Conservation (phyloP, 768 basidiomycete species). For the Auricularia sp. region DNA sequence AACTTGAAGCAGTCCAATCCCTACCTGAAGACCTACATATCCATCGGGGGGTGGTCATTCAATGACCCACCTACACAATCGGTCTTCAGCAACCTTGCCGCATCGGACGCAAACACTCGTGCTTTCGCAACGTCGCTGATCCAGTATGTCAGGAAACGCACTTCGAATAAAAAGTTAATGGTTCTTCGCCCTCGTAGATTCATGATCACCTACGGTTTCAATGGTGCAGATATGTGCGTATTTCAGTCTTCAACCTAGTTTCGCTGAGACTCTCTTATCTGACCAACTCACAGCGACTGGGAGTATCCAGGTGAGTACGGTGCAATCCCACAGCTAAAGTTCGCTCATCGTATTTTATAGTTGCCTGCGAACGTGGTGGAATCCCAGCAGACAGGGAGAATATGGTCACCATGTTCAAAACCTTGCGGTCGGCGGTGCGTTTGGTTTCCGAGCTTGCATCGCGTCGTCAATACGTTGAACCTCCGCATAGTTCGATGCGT, state of each 20-base stretch:
- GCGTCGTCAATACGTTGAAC: no score
- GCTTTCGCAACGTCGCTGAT: background rate
- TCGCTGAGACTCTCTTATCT: no score
- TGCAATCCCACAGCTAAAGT: no score
- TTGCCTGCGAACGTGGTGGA: conserved; percentile 7
- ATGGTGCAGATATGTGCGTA: background rate
- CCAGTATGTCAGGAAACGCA: background rate
- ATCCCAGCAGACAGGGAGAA: conserved; percentile 6
- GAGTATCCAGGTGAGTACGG: no score
- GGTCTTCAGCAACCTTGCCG: conserved; percentile 3
- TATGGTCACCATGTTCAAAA: background rate
- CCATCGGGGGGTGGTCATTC: conserved; percentile 8
- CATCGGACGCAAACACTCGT: background rate
- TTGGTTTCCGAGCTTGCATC: no score
- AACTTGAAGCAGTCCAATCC: conserved; percentile 3
- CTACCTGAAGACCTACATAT: conserved; percentile 2
- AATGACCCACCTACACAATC: conserved; percentile 4
- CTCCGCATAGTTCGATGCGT: no score
- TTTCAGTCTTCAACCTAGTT: no score
- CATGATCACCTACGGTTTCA: background rate
- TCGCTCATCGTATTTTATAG: conserved; percentile 1
- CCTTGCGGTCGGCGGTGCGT: background rate
- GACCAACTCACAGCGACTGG: conserved; percentile 1
- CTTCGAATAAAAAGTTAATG: background rate
- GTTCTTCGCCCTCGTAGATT: no score